Conservation (phyloP, 1,284 basidiomycete species). For the Exobasidium cylindrosporum region DNA sequence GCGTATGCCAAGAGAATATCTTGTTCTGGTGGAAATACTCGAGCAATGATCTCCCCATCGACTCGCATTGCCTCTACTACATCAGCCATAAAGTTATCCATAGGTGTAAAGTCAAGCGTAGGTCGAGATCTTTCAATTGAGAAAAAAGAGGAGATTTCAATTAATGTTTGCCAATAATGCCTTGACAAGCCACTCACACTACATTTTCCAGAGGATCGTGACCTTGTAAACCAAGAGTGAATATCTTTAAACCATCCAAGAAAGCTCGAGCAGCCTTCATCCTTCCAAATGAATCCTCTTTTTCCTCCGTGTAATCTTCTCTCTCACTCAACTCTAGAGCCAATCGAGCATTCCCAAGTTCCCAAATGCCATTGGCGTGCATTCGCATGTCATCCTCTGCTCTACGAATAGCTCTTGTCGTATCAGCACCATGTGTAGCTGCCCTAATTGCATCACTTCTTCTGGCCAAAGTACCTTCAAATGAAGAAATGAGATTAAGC, state of each 20-base stretch:
- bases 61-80: conserved; percentile 66
- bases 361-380: conserved; percentile 14
- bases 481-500: conserved; percentile 6
- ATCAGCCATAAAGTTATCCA: conserved; percentile 82
- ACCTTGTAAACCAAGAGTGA: conserved; percentile 61
- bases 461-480: conserved; percentile 12
- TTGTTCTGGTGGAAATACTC: conserved; percentile 77
- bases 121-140: not conserved
- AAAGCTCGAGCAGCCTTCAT: conserved; percentile 4
- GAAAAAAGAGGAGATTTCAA: not conserved
- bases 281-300: conserved; percentile 9
- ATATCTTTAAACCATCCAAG: conserved; percentile 20
- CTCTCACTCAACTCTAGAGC: conserved; percentile 11
- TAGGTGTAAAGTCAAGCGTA: conserved; percentile 76
- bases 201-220: conserved; percentile 82
- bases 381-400: conserved; percentile 18
- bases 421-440: conserved; percentile 16
- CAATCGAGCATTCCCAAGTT: conserved; percentile 15
- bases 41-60: conserved; percentile 74
- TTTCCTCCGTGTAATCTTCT: conserved; percentile 5
- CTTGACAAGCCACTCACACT: conserved; percentile 20
- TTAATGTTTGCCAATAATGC: conserved; percentile 41
- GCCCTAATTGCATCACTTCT: conserved; percentile 13
- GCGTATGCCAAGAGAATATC: conserved; percentile 72
- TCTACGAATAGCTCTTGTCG: conserved; percentile 7